Base-by-base conservation (phyloP, 371 early-diverging fungal species). In the Mortierella sp. region DNA sequence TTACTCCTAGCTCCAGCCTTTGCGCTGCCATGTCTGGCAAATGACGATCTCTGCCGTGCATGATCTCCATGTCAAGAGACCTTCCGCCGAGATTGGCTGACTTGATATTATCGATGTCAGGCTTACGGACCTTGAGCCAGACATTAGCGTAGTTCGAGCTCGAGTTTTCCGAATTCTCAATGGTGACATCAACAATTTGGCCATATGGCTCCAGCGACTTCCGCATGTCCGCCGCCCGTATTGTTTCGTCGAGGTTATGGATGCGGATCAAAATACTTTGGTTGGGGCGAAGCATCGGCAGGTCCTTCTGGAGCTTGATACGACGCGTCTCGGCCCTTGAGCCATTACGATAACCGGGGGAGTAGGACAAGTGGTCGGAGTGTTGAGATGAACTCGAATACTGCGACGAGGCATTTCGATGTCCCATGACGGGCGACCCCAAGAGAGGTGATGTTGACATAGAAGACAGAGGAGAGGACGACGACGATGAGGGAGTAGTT, bases 1-100 rank as follows among this genome's bases (percentile, higher is more conserved):
- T 84, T 45, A 76, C 57, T 0, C 85, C 85, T 21, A 84, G 79
- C 45, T 81, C 76, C 14, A 84, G 70, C 10, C 48, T 76, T 10
- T 73, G 21, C 7, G 83, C 83, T 9, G 31, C 42, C 21, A 78
- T 63, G 13, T 45, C 47, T 8, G 65, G 24, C 26, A 45, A 65
- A 5, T 45, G 52, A 3, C 31, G n/a, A n/a, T 73, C 65, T 7
- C 8, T 31, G 3, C 16, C 16, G 14, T 8, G 7, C 6, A 47
- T 0, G 4, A 81, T 28, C 0, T 73, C 74, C 57, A 81, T 21
- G 26, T 76, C 68, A 3, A 77, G 72, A 0, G 47, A 28, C 0
- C 8, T 72, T 16, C 57, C 70, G 8, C 75, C 73, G 24, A 78
- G 13, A 26, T 2, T 63, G 14, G 58, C 75, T 3, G 26, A 44